phyloP scores from a whole-genome alignment of 169 alveolate genomes.

The Amoebophrya sp. region DNA sequence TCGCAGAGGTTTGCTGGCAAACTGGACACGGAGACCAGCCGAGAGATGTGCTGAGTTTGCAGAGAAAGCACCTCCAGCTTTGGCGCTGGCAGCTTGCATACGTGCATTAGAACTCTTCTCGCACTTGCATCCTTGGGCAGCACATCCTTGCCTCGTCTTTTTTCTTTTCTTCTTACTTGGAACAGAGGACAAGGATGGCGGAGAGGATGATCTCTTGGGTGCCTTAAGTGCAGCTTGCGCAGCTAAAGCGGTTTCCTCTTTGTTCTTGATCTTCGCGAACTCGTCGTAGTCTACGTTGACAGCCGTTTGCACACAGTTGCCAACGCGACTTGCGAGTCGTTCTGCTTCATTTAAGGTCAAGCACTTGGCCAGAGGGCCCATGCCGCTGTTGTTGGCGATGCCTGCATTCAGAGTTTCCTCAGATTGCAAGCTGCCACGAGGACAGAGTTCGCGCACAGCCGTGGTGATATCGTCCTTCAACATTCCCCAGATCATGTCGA shows the following conservation, averaged over 20 bases:
- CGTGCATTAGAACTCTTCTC: no score
- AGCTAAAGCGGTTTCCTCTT: background rate
- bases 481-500: background rate
- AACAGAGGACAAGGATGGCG: no score
- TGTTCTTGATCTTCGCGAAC: background rate
- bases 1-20: background rate
- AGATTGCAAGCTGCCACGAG: background rate
- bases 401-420: background rate
- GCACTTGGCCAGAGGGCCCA: background rate
- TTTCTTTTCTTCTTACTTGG: no score
- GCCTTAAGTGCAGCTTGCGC: background rate
- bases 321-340: background rate
- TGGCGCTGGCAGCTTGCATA: no score
- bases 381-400: background rate
- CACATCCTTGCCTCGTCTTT: background rate
- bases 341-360: background rate
- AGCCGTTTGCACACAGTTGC: background rate
- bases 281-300: background rate
- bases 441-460: background rate
- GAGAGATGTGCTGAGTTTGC: background rate
- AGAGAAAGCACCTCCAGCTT: background rate
- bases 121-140: no score
- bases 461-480: background rate
- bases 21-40: conserved; percentile 2
- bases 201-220: no score